Evolutionary conservation across 345 rosid genomes (phyloP).

Genomic region (Fremontodendron californicum): DNA sequence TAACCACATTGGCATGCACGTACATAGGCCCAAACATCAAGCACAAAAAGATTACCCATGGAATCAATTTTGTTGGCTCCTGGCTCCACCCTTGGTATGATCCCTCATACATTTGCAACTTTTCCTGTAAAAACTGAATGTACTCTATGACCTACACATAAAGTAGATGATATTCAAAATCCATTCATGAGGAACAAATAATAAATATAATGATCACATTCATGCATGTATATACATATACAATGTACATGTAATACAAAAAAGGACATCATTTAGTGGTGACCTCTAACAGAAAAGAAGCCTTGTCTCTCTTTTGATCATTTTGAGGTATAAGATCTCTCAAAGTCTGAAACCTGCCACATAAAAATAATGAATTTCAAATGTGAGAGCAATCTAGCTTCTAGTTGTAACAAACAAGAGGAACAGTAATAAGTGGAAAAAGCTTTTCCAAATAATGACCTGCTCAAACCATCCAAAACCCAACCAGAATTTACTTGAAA

Average conservation of each 20-base stretch:
- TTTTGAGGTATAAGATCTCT: slow-evolving; percentile 74
- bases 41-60: slow-evolving; percentile 51
- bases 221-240: background rate
- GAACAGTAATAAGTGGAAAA: background rate
- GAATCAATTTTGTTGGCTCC: slow-evolving; percentile 53
- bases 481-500: background rate
- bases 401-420: background rate
- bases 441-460: background rate
- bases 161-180: slow-evolving; percentile 12
- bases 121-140: slow-evolving; percentile 71
- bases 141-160: slow-evolving; percentile 67
- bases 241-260: background rate
- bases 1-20: background rate
- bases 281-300: slow-evolving; percentile 76
- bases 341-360: slow-evolving; percentile 67
- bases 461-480: background rate
- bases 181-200: background rate
- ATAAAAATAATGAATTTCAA: slow-evolving; percentile 13
- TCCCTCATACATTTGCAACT: slow-evolving; percentile 65
- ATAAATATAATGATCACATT: background rate
- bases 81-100: slow-evolving; percentile 59
- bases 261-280: background rate
- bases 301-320: slow-evolving; percentile 82
- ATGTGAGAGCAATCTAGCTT: background rate
- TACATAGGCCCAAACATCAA: background rate